A percentile compares a stretch with the other conserved stretches of the same genome.
Conservation (phyloP, 2,329 filamentous ascomycete species). For the Lasiodiplodia hormozganensis region DNA sequence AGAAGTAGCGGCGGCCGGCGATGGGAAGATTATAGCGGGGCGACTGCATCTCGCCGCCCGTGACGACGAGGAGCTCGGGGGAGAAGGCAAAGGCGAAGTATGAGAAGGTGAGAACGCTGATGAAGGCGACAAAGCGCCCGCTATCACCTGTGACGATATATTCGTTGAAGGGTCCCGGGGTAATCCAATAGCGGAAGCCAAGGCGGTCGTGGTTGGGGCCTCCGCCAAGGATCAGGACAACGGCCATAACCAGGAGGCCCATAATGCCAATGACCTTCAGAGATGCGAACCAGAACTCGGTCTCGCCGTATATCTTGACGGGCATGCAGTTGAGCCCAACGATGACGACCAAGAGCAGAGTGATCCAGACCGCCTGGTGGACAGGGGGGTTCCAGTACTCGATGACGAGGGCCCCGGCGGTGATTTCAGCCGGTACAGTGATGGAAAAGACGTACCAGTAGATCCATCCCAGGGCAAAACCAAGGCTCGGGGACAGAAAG, state of each 20-base stretch:
- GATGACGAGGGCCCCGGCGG: slow-evolving; percentile 47
- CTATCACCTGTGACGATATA: slow-evolving; percentile 37
- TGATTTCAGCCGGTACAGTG: slow-evolving; percentile 44
- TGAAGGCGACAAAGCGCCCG: slow-evolving; percentile 42
- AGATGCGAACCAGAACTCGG: slow-evolving; percentile 54
- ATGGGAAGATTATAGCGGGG: slow-evolving; percentile 59
- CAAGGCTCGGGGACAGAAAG: slow-evolving; percentile 54
- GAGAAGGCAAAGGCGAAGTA: slow-evolving; percentile 45
- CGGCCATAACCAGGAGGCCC: slow-evolving; percentile 55
- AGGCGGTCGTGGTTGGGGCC: slow-evolving; percentile 51
- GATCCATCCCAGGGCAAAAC: slow-evolving; percentile 55
- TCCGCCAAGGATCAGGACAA: slow-evolving; percentile 54
- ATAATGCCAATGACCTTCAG: slow-evolving; percentile 56
- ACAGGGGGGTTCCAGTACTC: slow-evolving; percentile 49
- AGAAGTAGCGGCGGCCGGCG: slow-evolving; percentile 61
- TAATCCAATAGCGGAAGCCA: slow-evolving; percentile 54
- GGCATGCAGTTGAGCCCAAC: slow-evolving; percentile 55
- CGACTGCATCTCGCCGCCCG: slow-evolving; percentile 54
- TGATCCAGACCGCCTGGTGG: slow-evolving; percentile 50
- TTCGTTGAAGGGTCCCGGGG: slow-evolving; percentile 40
- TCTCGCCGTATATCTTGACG: slow-evolving; percentile 60
- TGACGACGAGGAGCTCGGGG: slow-evolving; percentile 58
- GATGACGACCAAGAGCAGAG: slow-evolving; percentile 46
- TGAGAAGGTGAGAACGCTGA: slow-evolving; percentile 49
- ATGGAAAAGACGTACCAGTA: slow-evolving; percentile 47